A percentile compares a stretch with the other conserved stretches of the same genome.
Evolutionary conservation across 331 rosid genomes (phyloP).

Genomic region (Rosa hybrid): DNA sequence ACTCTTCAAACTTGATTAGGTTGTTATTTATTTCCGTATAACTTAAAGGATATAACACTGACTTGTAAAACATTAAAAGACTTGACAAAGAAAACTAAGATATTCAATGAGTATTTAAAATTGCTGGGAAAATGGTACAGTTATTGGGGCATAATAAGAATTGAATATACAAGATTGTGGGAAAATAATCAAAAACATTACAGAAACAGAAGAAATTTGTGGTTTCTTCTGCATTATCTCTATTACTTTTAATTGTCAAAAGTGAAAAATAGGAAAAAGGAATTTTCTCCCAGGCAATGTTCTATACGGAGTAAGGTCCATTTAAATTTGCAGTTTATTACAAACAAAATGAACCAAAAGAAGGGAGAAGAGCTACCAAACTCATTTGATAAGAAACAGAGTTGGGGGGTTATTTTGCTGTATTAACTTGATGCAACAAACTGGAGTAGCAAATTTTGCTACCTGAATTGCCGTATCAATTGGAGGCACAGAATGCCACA

Average conservation of each 20-base stretch:
- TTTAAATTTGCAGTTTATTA: background rate
- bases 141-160: background rate
- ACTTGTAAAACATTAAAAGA: background rate
- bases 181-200: background rate
- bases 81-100: background rate
- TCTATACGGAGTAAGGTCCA: background rate
- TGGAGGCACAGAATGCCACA: background rate
- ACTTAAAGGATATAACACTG: background rate
- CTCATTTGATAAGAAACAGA: background rate
- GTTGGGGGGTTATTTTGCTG: background rate
- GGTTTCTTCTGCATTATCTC: background rate
- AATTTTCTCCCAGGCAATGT: background rate
- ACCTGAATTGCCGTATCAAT: slow-evolving; percentile 4
- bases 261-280: background rate
- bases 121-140: background rate
- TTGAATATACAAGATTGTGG: background rate
- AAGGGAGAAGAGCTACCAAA: background rate
- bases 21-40: background rate
- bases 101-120: background rate
- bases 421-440: background rate
- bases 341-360: background rate
- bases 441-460: slow-evolving; percentile 12
- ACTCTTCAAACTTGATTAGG: background rate
- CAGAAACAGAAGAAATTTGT: background rate
- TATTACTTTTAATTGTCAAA: background rate